Percentiles rank a stretch among this genome's conserved stretches.
Evolutionary conservation across 2,329 filamentous ascomycete genomes (phyloP).

Genomic region (Huntiella omanensis): DNA sequence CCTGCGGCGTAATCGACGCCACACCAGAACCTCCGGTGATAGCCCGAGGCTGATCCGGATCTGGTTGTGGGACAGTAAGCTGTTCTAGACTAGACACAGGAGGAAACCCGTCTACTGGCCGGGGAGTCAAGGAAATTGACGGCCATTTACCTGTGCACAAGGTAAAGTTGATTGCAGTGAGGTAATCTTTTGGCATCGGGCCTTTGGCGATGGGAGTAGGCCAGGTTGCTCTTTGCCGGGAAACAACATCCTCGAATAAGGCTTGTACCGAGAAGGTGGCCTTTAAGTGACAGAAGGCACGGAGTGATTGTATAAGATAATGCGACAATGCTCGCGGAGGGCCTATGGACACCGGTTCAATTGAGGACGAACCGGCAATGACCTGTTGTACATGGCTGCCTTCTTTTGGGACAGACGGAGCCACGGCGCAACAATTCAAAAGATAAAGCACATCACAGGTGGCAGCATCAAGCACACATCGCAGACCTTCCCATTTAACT

Average conservation of each 20-base stretch:
- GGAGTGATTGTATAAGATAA: slow-evolving; percentile 35
- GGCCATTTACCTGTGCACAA: slow-evolving; percentile 35
- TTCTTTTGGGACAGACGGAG: slow-evolving; percentile 26
- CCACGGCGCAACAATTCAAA: slow-evolving; percentile 41
- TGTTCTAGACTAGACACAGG: slow-evolving; percentile 6
- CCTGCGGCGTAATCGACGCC: slow-evolving; percentile 26
- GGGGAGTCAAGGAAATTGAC: slow-evolving; percentile 4
- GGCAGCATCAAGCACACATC: slow-evolving; percentile 42
- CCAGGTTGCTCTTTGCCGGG: slow-evolving; percentile 24
- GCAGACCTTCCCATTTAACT: slow-evolving; percentile 44
- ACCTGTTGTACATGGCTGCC: slow-evolving; percentile 41
- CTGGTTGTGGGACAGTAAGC: slow-evolving; percentile 8
- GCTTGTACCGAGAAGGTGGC: slow-evolving; percentile 36
- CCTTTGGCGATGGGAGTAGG: slow-evolving; percentile 28
- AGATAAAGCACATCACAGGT: slow-evolving; percentile 44
- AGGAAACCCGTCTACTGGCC: not conserved
- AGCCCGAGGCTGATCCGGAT: slow-evolving; percentile 6
- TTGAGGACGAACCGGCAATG: slow-evolving; percentile 39
- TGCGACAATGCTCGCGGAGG: slow-evolving; percentile 34
- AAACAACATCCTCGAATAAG: slow-evolving; percentile 36
- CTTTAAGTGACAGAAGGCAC: slow-evolving; percentile 27
- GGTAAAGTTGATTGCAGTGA: slow-evolving; percentile 33
- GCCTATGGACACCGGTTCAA: slow-evolving; percentile 24
- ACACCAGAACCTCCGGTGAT: slow-evolving; percentile 14
- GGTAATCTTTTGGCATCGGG: not conserved